Base-by-base conservation (phyloP, 2,329 filamentous ascomycete species). In the Ustilaginoidea virens region DNA sequence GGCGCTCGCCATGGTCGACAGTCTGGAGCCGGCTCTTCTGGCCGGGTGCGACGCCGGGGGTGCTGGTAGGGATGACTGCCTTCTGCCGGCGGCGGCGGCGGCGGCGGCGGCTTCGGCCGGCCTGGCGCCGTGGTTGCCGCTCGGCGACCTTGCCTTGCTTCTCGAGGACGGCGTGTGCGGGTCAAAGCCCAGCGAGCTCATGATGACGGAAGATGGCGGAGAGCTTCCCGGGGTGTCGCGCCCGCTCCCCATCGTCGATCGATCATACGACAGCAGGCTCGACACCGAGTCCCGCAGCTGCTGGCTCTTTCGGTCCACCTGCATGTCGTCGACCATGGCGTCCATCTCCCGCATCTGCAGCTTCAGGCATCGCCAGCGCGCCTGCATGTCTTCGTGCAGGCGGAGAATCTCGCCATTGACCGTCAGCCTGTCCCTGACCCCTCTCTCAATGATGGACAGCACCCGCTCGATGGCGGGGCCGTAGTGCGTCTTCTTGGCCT, bases 381-480 rank as follows among this genome's bases (percentile, higher is more conserved):
- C 64, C 44, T 83, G 76, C 59, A 94, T 79, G 43, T 96, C 86
- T 5, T 74, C 70, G 44, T 93, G 78, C 18, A 96, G 61, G 25
- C 85, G 73, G 17, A 96, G 55, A 36, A 96, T 90, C 53, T 96
- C 90, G 25, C 90, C 90, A 46, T 98, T 96, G 31, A 96, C 83
- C 0, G 90, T 96, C 28, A 94, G 62, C n/a, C 90, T 74, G 46
- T 96, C 85, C 47, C 81, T 80, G 44, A 96, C 79, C n/a, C 90
- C 90, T 47, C 83, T 87, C 42, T 94, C 83, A 28, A 96, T 94
- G 47, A 96, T 92, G 22, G 78, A 75, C 12, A 96, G 58, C 6
- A 98, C 83, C 23, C 86, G 72, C 48, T 90, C 82, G 47, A 98
- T 92, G 2, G 90, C 87, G 7, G 86, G 82, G 1, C 85, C 80